Base-by-base conservation (phyloP, 345 rosid genomes). In the Sisymbrium altissimum region DNA sequence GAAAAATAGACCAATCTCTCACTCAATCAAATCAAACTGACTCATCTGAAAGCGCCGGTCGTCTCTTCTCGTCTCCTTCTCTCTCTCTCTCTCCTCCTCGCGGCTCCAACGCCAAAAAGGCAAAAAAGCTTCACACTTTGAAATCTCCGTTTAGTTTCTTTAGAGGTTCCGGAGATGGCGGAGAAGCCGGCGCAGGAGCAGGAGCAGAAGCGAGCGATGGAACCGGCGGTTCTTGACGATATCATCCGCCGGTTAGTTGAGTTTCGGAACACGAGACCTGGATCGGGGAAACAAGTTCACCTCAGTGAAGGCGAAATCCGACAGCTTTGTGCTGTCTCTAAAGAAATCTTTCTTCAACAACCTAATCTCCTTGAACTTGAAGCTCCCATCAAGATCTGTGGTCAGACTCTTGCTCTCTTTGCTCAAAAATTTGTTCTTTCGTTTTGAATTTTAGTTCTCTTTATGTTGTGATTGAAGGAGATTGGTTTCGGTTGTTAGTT, bases 381-480 rank as follows among this genome's bases (percentile, higher is more conserved):
- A 63, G 93, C 97, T 19, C 97, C 97, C 73, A 88, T 92, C 84
- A 89, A 92, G 96, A 88, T 92, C 87, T 92, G 97, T 35, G 97
- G 96, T 92, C n/a, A 39, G 75, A 38, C 46, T 76, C 14, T 60
- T 23, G 8, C 23, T 76, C 71, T 23, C 58, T 40, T 50, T 57
- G 12, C 29, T 48, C 7, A 7, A 29, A 49, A 44, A 7, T 0
- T 33, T 38, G 11, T 44, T 33, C 2, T 49, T 66, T 19, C 10
- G 41, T 2, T 66, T 53, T 1, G 1, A 0, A 0, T 54, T 40
- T 68, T 15, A 6, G 2, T 27, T 55, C 50, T 29, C 13, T 53
- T 36, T 27, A 15, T 52, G 49, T 19, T 68, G 9, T n/a, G 29
- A 56, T 25, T 41, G 9, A 2, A 41, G 15, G 32, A 17, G 43